phyloP scores from a whole-genome alignment of 345 rosid genomes.

The Moricandia arvensis region DNA sequence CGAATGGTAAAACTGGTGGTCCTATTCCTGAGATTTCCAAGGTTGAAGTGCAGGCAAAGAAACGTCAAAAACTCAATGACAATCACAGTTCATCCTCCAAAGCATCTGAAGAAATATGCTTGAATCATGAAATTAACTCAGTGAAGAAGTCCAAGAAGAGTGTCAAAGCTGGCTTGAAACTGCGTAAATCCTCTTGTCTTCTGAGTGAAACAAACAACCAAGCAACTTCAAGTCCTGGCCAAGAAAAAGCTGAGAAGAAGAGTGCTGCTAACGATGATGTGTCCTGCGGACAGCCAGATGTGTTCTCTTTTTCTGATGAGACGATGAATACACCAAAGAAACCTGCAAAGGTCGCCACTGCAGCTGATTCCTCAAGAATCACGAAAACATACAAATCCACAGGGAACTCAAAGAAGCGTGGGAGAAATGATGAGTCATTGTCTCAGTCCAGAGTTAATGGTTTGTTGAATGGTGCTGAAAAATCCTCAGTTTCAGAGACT shows the following conservation, averaged over 20 bases:
- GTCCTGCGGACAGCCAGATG: conserved; percentile 12
- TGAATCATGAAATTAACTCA: conserved; percentile 7
- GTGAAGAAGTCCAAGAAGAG: conserved; percentile 24
- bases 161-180: conserved; percentile 13
- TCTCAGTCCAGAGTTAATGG: conserved; percentile 27
- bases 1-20: conserved; percentile 24
- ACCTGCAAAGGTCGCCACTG: conserved; percentile 16
- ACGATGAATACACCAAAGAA: conserved; percentile 25
- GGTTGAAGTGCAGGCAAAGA: conserved; percentile 33
- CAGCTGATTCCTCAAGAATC: conserved; percentile 32
- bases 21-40: conserved; percentile 15
- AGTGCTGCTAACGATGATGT: conserved; percentile 14
- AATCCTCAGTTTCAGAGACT: conserved; percentile 13
- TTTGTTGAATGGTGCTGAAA: conserved; percentile 9
- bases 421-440: conserved; percentile 26
- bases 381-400: conserved; percentile 42
- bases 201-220: conserved; percentile 14
- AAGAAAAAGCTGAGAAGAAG: conserved; percentile 23
- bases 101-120: conserved; percentile 2
- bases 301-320: background rate
- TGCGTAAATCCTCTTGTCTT: conserved; percentile 26
- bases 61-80: conserved; percentile 26
- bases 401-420: conserved; percentile 34
- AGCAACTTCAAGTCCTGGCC: conserved; percentile 8
- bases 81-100: conserved; percentile 3